These are phyloP conservation scores for Stagonosporopsis chrysanthemi DNA, from an alignment of 2,329 filamentous ascomycete genomes.

Conservation along the genomic window DNA sequence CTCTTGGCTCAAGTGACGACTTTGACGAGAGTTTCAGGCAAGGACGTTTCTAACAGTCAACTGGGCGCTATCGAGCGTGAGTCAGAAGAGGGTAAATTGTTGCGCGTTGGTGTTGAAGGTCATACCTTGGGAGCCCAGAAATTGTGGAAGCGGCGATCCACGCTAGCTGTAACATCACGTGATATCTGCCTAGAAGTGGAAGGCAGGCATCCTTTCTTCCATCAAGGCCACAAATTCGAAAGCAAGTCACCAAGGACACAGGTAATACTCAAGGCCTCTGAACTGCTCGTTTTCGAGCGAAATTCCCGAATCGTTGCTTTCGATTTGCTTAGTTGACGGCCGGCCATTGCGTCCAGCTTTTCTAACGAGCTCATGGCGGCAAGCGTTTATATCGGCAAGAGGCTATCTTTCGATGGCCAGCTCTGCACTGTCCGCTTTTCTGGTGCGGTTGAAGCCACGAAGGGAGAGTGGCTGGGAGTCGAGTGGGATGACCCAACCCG, in stretches of 20 bases:
- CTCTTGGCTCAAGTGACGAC: not conserved
- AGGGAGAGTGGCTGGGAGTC: conserved; percentile 86
- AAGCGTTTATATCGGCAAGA: conserved; percentile 67
- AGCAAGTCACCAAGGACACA: not conserved
- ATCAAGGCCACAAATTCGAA: not conserved
- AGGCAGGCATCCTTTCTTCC: conserved; percentile 6
- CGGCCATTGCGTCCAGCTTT: not conserved
- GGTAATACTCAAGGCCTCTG: not conserved
- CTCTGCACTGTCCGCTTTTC: conserved; percentile 86
- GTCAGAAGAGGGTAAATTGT: not conserved
- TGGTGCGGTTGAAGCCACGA: conserved; percentile 77
- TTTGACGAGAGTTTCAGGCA: not conserved
- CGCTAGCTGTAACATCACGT: conserved; percentile 27
- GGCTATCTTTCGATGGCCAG: conserved; percentile 78
- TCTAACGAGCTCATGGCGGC: conserved; percentile 35
- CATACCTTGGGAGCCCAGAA: conserved; percentile 19
- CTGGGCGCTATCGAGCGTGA: too few species aligned
- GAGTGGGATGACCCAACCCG: conserved; percentile 92
- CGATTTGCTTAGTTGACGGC: not conserved
- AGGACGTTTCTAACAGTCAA: too few species aligned
- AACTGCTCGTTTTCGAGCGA: not conserved
- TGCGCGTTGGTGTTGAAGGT: conserved; percentile 20
- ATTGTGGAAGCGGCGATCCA: conserved; percentile 28
- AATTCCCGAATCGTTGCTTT: not conserved
- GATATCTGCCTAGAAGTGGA: not conserved